A percentile compares a stretch with the other conserved stretches of the same genome.
These are phyloP conservation scores for Fusarium lateritium DNA, from an alignment of 2,329 filamentous ascomycete species.

Conservation along the genomic window DNA sequence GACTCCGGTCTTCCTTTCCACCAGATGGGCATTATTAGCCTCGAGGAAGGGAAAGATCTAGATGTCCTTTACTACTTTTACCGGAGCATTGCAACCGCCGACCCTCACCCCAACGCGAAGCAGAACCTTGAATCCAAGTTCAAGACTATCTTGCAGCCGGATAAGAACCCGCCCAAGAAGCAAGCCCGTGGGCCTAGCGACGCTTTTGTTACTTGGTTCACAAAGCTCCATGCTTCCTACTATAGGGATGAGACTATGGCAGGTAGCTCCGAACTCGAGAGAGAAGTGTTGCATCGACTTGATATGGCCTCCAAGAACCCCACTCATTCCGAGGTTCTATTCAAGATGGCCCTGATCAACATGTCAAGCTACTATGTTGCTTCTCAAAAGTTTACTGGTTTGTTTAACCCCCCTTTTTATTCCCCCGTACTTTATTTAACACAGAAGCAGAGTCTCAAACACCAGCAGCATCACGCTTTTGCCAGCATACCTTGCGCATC, in stretches of 20 bases:
- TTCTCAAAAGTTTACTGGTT: slow-evolving; percentile 52
- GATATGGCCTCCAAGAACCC: slow-evolving; percentile 80
- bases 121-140: slow-evolving; percentile 87
- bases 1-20: slow-evolving; percentile 87
- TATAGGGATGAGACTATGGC: slow-evolving; percentile 82
- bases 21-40: slow-evolving; percentile 88
- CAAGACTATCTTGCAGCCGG: slow-evolving; percentile 63
- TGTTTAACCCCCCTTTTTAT: slow-evolving; percentile 39
- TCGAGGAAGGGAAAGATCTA: slow-evolving; percentile 83
- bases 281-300: slow-evolving; percentile 85
- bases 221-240: slow-evolving; percentile 87
- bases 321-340: slow-evolving; percentile 74
- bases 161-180: slow-evolving; percentile 51
- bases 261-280: slow-evolving; percentile 85
- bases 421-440: slow-evolving; percentile 2
- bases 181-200: slow-evolving; percentile 62
- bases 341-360: slow-evolving; percentile 88
- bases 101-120: slow-evolving; percentile 81
- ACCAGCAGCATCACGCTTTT: slow-evolving; percentile 62
- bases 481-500: slow-evolving; percentile 79
- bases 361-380: slow-evolving; percentile 87
- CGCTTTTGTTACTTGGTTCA: slow-evolving; percentile 84
- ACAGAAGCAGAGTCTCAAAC: slow-evolving; percentile 63
- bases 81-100: slow-evolving; percentile 80
- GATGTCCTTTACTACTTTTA: slow-evolving; percentile 92